phyloP scores from a whole-genome alignment of 192 early-diverging fungal genomes.

The Lobosporangium transversale region DNA sequence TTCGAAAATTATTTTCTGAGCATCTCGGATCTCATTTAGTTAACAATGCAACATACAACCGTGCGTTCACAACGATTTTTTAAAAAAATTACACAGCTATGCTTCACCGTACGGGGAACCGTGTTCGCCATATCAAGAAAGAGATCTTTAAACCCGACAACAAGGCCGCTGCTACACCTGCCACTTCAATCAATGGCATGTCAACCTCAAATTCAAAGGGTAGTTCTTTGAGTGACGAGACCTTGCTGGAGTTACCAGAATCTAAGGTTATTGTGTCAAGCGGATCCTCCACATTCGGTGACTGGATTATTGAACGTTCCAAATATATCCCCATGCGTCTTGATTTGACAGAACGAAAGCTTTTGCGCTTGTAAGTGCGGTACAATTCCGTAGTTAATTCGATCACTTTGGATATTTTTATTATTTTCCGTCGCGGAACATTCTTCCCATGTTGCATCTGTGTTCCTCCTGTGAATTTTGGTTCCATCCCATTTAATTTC shows the following conservation, averaged over 20 bases:
- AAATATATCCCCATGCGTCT: conserved; percentile 97
- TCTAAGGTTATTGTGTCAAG: conserved; percentile 48
- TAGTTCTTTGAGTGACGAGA: conserved; percentile 39
- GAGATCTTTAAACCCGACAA: conserved; percentile 37
- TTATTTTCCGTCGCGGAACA: neutral
- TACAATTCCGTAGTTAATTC: no score
- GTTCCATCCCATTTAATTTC: no score
- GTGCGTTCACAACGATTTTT: no score
- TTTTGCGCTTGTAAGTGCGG: conserved; percentile 78
- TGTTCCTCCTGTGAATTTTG: neutral
- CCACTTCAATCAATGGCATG: conserved; percentile 17
- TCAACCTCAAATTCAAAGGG: conserved; percentile 31
- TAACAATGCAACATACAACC: neutral
- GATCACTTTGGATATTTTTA: conserved; percentile 4
- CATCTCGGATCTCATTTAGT: neutral
- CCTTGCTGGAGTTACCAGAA: conserved; percentile 29
- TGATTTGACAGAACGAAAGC: conserved; percentile 90
- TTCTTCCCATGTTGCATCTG: no score
- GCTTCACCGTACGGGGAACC: conserved; percentile 83
- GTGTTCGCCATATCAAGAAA: conserved; percentile 65
- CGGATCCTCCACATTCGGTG: conserved; percentile 68
- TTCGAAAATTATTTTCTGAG: no score
- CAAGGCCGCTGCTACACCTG: conserved; percentile 5
- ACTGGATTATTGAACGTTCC: conserved; percentile 87
- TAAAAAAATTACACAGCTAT: conserved; percentile 54